Evolutionary conservation across 75 land plant species (phyloP).

Genomic region (Isoetes taiwanensis): DNA sequence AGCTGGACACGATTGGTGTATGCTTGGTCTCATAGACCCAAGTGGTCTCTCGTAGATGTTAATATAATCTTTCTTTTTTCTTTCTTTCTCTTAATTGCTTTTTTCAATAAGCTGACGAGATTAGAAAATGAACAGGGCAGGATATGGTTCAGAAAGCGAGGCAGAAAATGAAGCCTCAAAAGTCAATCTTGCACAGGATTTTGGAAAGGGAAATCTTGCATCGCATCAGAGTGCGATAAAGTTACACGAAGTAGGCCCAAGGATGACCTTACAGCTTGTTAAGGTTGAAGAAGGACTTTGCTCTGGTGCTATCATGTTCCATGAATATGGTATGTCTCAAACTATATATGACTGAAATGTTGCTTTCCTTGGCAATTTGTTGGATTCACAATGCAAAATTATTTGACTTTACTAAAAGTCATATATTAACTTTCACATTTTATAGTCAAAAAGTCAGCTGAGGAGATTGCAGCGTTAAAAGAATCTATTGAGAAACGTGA

Average conservation of each 20-base stretch:
- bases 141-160: conserved; percentile 93
- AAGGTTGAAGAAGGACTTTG: conserved; percentile 95
- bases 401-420: not conserved
- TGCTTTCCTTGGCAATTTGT: not conserved
- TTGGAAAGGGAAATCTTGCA: conserved; percentile 61
- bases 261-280: conserved; percentile 84
- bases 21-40: no score
- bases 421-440: not conserved
- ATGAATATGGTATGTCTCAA: conserved; percentile 52
- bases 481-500: conserved; percentile 27
- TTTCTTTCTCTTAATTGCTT: no score
- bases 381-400: not conserved
- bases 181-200: conserved; percentile 60
- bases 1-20: no score
- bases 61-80: no score
- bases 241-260: conserved; percentile 90
- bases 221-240: conserved; percentile 91
- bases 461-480: conserved; percentile 29
- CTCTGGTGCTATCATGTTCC: conserved; percentile 79
- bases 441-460: conserved; percentile 34
- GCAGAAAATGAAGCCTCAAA: conserved; percentile 87
- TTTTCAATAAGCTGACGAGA: no score
- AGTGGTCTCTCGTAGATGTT: no score
- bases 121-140: conserved; percentile 44
- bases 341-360: not conserved